Percentiles rank a stretch among this genome's conserved stretches.
These are phyloP conservation scores for Calonectria henricotiae DNA, from an alignment of 2,329 filamentous ascomycete species.

Conservation along the genomic window DNA sequence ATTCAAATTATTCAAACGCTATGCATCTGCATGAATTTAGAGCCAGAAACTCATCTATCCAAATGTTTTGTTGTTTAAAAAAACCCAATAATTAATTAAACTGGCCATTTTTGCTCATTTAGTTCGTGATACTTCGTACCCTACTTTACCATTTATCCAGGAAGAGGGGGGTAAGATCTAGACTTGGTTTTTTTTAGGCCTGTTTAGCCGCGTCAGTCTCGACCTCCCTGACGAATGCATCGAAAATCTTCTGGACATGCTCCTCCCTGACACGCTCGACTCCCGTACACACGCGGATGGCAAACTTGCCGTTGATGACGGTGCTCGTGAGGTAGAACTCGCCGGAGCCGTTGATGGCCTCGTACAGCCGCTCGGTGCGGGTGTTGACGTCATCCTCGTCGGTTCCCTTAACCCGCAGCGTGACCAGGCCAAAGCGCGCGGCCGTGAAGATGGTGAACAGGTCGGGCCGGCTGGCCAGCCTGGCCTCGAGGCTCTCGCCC, in stretches of 20 bases:
- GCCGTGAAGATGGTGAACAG: slow-evolving; percentile 83
- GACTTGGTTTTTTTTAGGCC: slow-evolving; percentile 1
- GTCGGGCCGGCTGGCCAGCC: slow-evolving; percentile 74
- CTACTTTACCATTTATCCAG: slow-evolving; percentile 9
- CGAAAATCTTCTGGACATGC: slow-evolving; percentile 82
- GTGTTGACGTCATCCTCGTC: slow-evolving; percentile 73
- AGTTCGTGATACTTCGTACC: not conserved
- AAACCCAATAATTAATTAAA: not conserved
- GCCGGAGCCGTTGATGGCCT: slow-evolving; percentile 80
- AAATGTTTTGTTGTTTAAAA: not conserved
- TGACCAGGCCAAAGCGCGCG: slow-evolving; percentile 85
- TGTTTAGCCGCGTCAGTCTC: slow-evolving; percentile 59
- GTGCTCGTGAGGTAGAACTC: slow-evolving; percentile 89
- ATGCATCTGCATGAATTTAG: not conserved
- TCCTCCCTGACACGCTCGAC: slow-evolving; percentile 79
- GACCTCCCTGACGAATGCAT: slow-evolving; percentile 77
- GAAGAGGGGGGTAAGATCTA: not conserved
- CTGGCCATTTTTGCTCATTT: not conserved
- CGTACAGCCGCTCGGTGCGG: slow-evolving; percentile 83
- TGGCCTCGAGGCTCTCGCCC: slow-evolving; percentile 79
- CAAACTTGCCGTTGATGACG: slow-evolving; percentile 80
- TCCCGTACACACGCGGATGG: slow-evolving; percentile 86
- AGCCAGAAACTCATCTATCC: not conserved
- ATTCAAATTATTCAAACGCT: not conserved
- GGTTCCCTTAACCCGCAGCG: slow-evolving; percentile 74